Evolutionary conservation across 768 basidiomycete genomes (phyloP).

Genomic region (Pulveroboletus sp.): DNA sequence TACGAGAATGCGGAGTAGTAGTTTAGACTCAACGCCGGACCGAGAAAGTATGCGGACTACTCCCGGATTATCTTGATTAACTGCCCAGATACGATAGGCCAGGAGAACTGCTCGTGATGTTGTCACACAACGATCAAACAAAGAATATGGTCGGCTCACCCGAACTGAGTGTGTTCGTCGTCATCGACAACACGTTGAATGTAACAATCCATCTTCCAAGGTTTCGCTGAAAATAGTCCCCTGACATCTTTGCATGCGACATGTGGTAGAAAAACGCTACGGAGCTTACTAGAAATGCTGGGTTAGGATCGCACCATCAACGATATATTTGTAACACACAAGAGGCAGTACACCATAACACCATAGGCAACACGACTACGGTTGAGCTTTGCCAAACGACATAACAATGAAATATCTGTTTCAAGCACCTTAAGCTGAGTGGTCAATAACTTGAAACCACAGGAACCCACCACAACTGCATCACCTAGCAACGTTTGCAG

Average conservation of each 20-base stretch:
- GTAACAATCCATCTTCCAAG: conserved; percentile 7
- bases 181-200: conserved; percentile 19
- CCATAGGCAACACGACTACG: conserved; percentile 10
- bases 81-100: conserved; percentile 16
- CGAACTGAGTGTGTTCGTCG: conserved; percentile 21
- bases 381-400: conserved; percentile 14
- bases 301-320: neutral
- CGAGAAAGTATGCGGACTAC: conserved; percentile 10
- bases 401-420: conserved; percentile 24
- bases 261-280: conserved; percentile 6
- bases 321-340: conserved; percentile 7
- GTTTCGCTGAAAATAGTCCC: neutral
- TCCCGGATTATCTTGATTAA: conserved; percentile 3
- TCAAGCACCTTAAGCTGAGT: neutral
- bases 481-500: conserved; percentile 25
- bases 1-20: conserved; percentile 14
- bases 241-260: neutral
- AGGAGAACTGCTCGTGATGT: conserved; percentile 6
- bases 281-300: conserved; percentile 7
- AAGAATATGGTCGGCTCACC: conserved; percentile 2
- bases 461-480: conserved; percentile 11
- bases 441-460: neutral
- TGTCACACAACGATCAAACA: neutral
- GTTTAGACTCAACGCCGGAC: neutral
- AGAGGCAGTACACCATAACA: conserved; percentile 16